A percentile compares a stretch with the other conserved stretches of the same genome.
These are phyloP conservation scores for Cetraspora pellucida DNA, from an alignment of 192 early-diverging fungal species.

Conservation along the genomic window DNA sequence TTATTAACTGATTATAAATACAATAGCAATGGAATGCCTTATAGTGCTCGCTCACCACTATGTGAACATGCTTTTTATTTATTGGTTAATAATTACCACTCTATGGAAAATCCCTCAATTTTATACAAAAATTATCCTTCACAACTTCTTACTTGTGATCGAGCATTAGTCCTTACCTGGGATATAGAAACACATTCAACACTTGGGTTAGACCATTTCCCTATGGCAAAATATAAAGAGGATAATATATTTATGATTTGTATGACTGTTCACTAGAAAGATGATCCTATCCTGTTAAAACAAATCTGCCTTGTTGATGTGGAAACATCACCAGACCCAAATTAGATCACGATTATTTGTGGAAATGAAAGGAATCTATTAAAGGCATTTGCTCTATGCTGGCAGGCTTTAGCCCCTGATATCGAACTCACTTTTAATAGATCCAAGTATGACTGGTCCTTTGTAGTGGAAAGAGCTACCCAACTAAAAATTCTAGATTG, in stretches of 20 bases:
- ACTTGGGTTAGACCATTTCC: not conserved
- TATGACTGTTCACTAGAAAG: not conserved
- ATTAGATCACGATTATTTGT: not conserved
- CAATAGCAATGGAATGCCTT: too few relatives aligned
- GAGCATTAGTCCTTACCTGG: conserved; percentile 4
- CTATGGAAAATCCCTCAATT: not conserved
- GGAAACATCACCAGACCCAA: not conserved
- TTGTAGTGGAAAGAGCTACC: not conserved
- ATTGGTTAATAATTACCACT: too few relatives aligned
- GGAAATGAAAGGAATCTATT: not conserved
- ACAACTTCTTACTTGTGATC: not conserved
- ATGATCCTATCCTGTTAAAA: not conserved
- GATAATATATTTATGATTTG: not conserved
- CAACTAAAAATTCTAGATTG: conserved; percentile 6
- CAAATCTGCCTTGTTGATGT: not conserved
- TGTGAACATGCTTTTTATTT: too few relatives aligned
- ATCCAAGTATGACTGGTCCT: not conserved
- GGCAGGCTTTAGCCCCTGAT: not conserved
- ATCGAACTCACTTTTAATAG: not conserved
- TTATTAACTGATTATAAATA: not conserved
- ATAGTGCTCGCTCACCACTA: too few relatives aligned
- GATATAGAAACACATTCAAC: not conserved
- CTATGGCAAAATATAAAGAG: not conserved
- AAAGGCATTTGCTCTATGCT: not conserved
- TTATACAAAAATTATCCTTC: not conserved